These are phyloP conservation scores for Malus domestica DNA, from an alignment of 306 rosid species.

Conservation along the genomic window DNA sequence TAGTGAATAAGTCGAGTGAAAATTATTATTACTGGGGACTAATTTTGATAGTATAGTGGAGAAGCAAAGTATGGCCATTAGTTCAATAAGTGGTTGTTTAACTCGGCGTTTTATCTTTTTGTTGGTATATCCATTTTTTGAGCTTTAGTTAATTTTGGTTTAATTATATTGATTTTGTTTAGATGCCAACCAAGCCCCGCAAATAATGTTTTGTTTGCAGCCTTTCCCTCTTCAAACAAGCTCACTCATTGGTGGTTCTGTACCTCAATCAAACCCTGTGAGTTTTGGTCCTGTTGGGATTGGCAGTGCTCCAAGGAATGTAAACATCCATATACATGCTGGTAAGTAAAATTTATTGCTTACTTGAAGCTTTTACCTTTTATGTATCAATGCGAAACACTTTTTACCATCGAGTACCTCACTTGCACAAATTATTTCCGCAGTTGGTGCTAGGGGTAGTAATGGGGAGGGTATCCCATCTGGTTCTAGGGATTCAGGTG, in stretches of 20 bases:
- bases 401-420: conserved; percentile 36
- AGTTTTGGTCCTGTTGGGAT: conserved; percentile 66
- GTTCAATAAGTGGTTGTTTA: neutral
- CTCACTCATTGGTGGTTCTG: conserved; percentile 64
- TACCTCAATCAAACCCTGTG: conserved; percentile 55
- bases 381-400: conserved; percentile 13
- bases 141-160: neutral
- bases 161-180: neutral
- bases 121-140: neutral
- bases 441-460: conserved; percentile 68
- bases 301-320: conserved; percentile 81
- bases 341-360: conserved; percentile 36
- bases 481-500: conserved; percentile 56
- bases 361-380: conserved; percentile 7
- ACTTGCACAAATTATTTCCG: conserved; percentile 51
- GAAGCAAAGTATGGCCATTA: neutral
- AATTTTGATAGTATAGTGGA: neutral
- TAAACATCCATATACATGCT: conserved; percentile 94
- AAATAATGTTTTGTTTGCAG: conserved; percentile 39
- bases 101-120: neutral
- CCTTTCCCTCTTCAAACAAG: conserved; percentile 85
- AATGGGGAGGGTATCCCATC: conserved; percentile 58
- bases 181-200: neutral
- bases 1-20: neutral
- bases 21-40: neutral